These are phyloP conservation scores for Aspergillus diversus DNA, from an alignment of 495 filamentous ascomycete species.

Conservation along the genomic window DNA sequence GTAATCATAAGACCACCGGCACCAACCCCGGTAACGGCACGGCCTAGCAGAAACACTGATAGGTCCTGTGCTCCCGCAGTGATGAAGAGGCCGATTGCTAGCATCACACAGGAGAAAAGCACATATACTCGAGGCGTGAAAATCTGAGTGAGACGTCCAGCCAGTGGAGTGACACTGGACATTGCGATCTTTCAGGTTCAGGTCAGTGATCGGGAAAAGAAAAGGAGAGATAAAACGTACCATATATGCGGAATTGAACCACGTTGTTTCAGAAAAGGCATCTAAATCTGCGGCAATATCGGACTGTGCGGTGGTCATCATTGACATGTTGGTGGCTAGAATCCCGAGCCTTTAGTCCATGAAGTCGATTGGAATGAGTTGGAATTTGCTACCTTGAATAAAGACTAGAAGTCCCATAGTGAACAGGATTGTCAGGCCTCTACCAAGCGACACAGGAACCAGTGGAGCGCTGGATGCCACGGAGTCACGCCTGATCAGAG, in stretches of 20 bases:
- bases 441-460: conserved; percentile 14
- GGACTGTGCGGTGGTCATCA: conserved; percentile 76
- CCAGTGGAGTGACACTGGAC: conserved; percentile 66
- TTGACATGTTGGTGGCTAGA: conserved; percentile 71
- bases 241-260: conserved; percentile 75
- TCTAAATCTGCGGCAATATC: conserved; percentile 71
- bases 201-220: conserved; percentile 1
- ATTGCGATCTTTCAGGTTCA: conserved; percentile 59
- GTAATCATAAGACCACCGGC: conserved; percentile 69
- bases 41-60: conserved; percentile 64
- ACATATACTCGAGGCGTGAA: conserved; percentile 67
- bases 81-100: conserved; percentile 64
- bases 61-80: conserved; percentile 61
- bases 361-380: background rate
- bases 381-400: conserved; percentile 20
- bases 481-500: conserved; percentile 18
- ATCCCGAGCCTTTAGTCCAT: background rate
- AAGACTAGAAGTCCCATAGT: conserved; percentile 25
- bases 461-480: background rate
- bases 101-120: conserved; percentile 55
- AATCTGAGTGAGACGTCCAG: conserved; percentile 67
- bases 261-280: conserved; percentile 69
- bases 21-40: conserved; percentile 66
- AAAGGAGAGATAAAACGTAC: conserved; percentile 26
- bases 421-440: conserved; percentile 20